These are phyloP conservation scores for Solanum hybrid DNA, from an alignment of 305 asterid genomes.

Conservation along the genomic window DNA sequence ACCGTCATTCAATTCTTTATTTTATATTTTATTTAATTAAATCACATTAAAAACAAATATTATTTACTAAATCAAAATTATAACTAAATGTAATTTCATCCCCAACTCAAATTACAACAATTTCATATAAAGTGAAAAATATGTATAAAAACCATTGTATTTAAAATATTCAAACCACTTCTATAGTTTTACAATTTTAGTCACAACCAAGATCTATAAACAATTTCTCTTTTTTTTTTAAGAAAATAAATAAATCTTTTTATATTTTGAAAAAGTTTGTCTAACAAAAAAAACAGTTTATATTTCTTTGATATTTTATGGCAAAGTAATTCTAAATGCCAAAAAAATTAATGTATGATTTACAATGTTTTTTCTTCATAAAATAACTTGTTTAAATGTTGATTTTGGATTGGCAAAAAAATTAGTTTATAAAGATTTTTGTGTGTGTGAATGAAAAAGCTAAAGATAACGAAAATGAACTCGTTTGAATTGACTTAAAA, in stretches of 20 bases:
- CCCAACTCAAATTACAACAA: neutral
- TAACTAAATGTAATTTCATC: neutral
- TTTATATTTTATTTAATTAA: no score
- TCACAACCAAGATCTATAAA: neutral
- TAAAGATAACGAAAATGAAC: no score
- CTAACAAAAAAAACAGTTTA: neutral
- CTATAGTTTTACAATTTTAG: neutral
- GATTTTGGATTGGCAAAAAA: no score
- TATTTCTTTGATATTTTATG: no score
- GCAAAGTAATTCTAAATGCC: neutral
- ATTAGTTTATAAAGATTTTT: no score
- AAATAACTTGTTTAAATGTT: neutral
- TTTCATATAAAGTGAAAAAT: neutral
- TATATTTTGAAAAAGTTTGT: no score
- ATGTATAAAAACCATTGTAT: no score
- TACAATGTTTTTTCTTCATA: neutral
- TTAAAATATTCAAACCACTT: neutral
- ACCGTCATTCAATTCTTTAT: neutral
- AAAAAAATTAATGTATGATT: accelerated
- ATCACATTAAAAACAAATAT: no score
- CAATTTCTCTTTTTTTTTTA: no score
- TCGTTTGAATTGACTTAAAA: no score
- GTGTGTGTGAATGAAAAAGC: no score
- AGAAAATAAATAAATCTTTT: neutral
- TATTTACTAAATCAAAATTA: neutral